Base-by-base conservation (phyloP, 1,139 yeast genomes). In the Torulaspora globosa region DNA sequence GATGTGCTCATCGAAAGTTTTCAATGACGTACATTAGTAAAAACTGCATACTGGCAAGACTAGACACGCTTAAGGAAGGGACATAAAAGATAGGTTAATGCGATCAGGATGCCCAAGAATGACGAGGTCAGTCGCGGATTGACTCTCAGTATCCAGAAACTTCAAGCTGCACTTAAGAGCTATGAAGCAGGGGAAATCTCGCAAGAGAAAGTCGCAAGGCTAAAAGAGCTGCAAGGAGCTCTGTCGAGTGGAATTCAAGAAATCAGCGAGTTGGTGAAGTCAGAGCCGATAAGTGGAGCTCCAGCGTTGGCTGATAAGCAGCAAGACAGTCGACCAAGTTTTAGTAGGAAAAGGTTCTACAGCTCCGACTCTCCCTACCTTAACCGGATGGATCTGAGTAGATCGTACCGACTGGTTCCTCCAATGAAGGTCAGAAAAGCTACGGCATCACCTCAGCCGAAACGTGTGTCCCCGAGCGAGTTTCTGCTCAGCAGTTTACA, bases 401-500 rank as follows among this genome's bases (percentile, higher is more conserved):
- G 48, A 11, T 46, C 56, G 5, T 53, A 44, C 43, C 41, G 56
- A 10, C 16, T 51, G 11, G 50, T 49, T 12, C 55, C 56, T 18
- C 56, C 56, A 6, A 29, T 46, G 39, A 45, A 45, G 27, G 34
- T 40, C 19, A 47, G 38, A 12, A 39, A 28, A 16, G 26, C 19
- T 32, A 14, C 29, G 9, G 8, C 36, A 14, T 15, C 43, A 1
- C 8, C 32, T 5, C 43, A 27, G n/a, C 9, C 26, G 15, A 39
- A 34, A 23, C 30, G 30, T 12, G 21, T 24, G 19, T 40, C 24
- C 6, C 28, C 44, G 12, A 31, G 46, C 19, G 40, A 41, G 16
- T 32, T 47, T 35, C 26, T 48, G n/a, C 41, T 50, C 10, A 47
- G 43, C 29, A 45, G 49, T 39, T 18, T 52, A 18, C 53, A 49